phyloP scores from a whole-genome alignment of 306 rosid genomes.

The Corylus americana region DNA sequence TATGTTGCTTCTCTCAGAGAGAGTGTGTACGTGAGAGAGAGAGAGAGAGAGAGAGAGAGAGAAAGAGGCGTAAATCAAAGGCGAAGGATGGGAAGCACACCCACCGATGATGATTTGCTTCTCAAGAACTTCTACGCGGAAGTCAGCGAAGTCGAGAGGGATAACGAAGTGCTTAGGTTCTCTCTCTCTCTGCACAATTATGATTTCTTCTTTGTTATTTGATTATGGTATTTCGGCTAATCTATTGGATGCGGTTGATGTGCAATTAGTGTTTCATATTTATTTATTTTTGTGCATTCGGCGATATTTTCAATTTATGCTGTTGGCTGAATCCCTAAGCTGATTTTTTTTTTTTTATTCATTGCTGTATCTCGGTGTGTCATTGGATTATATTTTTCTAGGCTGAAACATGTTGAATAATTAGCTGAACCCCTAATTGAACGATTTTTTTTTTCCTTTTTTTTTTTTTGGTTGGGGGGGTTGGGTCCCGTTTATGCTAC shows the following conservation, averaged over 20 bases:
- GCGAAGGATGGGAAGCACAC: conserved; percentile 45
- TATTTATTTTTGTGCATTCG: not conserved
- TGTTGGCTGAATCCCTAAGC: not conserved
- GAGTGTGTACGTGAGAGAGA: not conserved
- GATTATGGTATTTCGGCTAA: not conserved
- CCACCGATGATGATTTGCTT: conserved; percentile 71
- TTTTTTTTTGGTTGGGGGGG: too few relatives aligned
- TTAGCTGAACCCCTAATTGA: not conserved
- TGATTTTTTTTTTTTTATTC: not conserved
- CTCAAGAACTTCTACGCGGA: conserved; percentile 94
- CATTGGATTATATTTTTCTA: too few relatives aligned
- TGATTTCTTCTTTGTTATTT: not conserved
- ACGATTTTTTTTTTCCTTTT: not conserved
- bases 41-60: not conserved
- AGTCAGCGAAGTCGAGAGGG: conserved; percentile 98
- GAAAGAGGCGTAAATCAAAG: not conserved
- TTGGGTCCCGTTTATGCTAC: not conserved
- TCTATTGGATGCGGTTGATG: not conserved
- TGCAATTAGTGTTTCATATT: conserved; percentile 22
- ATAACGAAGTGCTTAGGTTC: conserved; percentile 84
- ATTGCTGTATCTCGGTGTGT: not conserved
- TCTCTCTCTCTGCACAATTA: conserved; percentile 11
- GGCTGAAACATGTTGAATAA: not conserved
- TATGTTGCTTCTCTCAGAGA: not conserved
- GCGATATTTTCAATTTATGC: conserved; percentile 6